Conservation (phyloP, 1,284 basidiomycete genomes). For the Pseudozyma sp. region DNA sequence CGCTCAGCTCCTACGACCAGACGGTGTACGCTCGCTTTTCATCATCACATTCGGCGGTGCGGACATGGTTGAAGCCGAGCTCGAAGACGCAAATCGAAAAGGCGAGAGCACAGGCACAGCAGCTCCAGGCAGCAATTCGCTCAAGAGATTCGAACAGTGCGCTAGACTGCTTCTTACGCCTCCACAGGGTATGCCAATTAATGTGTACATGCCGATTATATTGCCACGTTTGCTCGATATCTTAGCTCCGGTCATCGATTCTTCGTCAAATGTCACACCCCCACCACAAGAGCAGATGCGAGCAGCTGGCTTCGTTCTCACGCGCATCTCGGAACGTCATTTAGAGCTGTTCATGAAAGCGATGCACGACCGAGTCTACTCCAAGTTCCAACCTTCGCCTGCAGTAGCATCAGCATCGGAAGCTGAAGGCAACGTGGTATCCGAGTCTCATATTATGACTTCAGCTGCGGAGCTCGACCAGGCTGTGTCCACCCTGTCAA, state of each 20-base stretch:
- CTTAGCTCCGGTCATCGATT: conserved; percentile 40
- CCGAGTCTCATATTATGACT: conserved; percentile 9
- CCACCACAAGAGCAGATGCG: conserved; percentile 54
- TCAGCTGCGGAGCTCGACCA: conserved; percentile 15
- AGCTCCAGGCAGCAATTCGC: conserved; percentile 34
- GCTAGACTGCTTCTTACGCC: conserved; percentile 50
- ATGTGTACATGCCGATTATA: conserved; percentile 40
- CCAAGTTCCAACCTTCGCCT: conserved; percentile 19
- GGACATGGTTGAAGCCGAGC: conserved; percentile 35
- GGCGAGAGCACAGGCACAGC: conserved; percentile 29
- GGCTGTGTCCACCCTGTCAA: conserved; percentile 41
- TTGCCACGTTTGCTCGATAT: conserved; percentile 49
- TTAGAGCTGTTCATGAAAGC: conserved; percentile 19
- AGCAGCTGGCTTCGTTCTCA: conserved; percentile 55
- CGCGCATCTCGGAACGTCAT: conserved; percentile 49
- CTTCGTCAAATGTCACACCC: conserved; percentile 32
- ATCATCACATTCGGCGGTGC: conserved; percentile 53
- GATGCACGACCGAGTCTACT: conserved; percentile 30
- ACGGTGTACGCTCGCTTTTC: conserved; percentile 62
- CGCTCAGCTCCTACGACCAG: conserved; percentile 60
- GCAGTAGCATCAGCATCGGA: background rate
- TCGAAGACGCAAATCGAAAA: conserved; percentile 28
- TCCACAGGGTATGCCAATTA: conserved; percentile 45
- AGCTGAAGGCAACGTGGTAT: background rate
- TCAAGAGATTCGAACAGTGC: conserved; percentile 40